Evolutionary conservation across 192 early-diverging fungal species (phyloP).

Genomic region (Dissophora ornata): DNA sequence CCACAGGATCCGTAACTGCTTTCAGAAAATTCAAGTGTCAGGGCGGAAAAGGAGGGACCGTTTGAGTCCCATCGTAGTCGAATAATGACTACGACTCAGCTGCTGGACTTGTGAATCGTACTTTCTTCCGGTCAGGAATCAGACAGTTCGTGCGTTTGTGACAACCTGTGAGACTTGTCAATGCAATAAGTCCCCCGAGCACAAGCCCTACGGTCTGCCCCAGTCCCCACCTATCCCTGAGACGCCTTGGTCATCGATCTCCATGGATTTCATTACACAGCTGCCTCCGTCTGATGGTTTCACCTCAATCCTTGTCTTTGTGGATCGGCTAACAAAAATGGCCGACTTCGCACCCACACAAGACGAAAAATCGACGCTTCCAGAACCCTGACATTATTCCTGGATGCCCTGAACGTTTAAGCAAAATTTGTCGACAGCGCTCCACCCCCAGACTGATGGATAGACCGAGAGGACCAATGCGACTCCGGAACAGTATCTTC

Average conservation of each 20-base stretch:
- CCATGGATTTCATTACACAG: conserved; percentile 56
- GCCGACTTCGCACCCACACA: conserved; percentile 6
- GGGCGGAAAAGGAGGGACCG: no score
- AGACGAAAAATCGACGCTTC: conserved; percentile 31
- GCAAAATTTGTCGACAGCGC: conserved; percentile 49
- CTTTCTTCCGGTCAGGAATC: no score
- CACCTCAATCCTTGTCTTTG: conserved; percentile 54
- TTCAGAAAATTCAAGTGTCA: no score
- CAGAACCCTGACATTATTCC: conserved; percentile 37
- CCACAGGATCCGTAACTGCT: no score
- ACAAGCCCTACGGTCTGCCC: conserved; percentile 51
- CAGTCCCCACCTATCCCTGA: conserved; percentile 37
- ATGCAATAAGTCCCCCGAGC: conserved; percentile 21
- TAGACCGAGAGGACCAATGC: conserved; percentile 58
- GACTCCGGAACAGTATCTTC: conserved; percentile 53
- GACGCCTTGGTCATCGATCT: conserved; percentile 52
- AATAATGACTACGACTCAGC: no score
- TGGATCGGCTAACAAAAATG: conserved; percentile 57
- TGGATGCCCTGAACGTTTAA: conserved; percentile 28
- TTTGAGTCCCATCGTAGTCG: no score
- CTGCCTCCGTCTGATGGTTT: conserved; percentile 27
- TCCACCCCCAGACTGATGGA: conserved; percentile 57
- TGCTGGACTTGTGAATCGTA: no score
- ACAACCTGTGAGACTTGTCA: conserved; percentile 38
- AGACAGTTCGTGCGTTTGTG: conserved; percentile 12